Base-by-base conservation (phyloP, 768 basidiomycete genomes). In the Wakefieldia striispora region DNA sequence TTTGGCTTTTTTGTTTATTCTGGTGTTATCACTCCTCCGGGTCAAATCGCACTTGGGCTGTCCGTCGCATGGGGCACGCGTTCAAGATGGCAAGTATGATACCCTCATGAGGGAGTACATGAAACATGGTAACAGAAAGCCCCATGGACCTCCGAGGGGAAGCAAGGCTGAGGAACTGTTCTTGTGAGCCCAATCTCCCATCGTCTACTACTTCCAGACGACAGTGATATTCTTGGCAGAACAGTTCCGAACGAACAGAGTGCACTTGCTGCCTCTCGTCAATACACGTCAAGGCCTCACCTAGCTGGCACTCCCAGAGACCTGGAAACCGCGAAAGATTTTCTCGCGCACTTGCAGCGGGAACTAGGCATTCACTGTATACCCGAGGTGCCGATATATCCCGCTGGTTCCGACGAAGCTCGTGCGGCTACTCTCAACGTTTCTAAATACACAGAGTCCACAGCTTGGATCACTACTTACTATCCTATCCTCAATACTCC, bases 401-500 rank as follows among this genome's bases (percentile, higher is more conserved):
- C 77, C 27, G 82, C 86, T 12, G 85, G 86, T 4, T 77, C 83
- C 8, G 43, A 58, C 19, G 74, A 75, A 42, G 82, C 81, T 48
- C 77, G 71, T 23, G 64, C 70, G 17, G 81, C 82, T 5, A 83
- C 83, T 4, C 65, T 80, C 16, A 64, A 70, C 23, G 75, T 81
- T 45, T 62, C 74, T 14, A 61, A 67, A 45, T 68, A 72, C 27
- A 60, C 54, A 33, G 55, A 65, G 14, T 77, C 80, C 2, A 66
- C 58, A 10, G 83, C 78, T 48, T 87, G 84, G 84, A 81, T 86
- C 51, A 80, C 80, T 48, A 74, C 73, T 29, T 91, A 91, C 69
- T 91, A 84, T 66, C 87, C 89, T 13, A 70, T 85, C 27, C 73
- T 90, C 72, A 88, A 88, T 68, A 78, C 73, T 6, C 85, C 86